phyloP scores from a whole-genome alignment of 345 rosid species.

The Eucalyptus erythrocorys region DNA sequence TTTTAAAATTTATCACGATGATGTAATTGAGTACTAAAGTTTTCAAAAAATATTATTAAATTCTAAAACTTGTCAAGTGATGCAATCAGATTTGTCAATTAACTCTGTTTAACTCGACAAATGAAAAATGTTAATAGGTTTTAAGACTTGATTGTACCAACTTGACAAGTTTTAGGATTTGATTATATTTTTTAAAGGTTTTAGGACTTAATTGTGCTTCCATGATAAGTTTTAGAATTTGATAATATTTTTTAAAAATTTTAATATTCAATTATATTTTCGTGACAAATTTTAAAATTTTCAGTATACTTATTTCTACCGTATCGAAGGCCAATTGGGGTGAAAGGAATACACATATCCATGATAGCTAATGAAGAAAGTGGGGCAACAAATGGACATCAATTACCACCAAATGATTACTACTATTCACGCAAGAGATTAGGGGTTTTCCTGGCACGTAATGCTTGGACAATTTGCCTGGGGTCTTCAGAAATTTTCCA shows the following conservation, averaged over 20 bases:
- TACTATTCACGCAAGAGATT: background rate
- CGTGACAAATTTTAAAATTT: accelerated
- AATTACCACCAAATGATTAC: background rate
- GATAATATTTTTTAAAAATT: too few species aligned
- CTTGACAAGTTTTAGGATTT: too few species aligned
- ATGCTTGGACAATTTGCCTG: background rate
- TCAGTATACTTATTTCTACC: accelerated
- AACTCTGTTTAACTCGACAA: accelerated
- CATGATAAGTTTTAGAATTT: too few species aligned
- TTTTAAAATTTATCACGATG: too few species aligned
- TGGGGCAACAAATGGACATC: background rate
- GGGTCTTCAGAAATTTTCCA: background rate
- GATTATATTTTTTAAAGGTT: accelerated
- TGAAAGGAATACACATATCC: accelerated
- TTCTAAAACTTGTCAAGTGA: background rate
- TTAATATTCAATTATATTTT: too few species aligned
- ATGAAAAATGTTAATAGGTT: background rate
- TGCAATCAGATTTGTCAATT: too few species aligned
- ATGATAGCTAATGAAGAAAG: background rate
- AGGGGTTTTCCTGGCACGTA: background rate
- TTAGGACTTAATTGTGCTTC: too few species aligned
- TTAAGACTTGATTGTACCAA: accelerated
- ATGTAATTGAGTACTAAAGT: too few species aligned
- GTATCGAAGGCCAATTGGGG: background rate
- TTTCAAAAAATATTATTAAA: too few species aligned